Evolutionary conservation across 768 basidiomycete species (phyloP), one percentile per base, ranked within the genome.

Genomic region (Candolleomyces eurysporus): DNA sequence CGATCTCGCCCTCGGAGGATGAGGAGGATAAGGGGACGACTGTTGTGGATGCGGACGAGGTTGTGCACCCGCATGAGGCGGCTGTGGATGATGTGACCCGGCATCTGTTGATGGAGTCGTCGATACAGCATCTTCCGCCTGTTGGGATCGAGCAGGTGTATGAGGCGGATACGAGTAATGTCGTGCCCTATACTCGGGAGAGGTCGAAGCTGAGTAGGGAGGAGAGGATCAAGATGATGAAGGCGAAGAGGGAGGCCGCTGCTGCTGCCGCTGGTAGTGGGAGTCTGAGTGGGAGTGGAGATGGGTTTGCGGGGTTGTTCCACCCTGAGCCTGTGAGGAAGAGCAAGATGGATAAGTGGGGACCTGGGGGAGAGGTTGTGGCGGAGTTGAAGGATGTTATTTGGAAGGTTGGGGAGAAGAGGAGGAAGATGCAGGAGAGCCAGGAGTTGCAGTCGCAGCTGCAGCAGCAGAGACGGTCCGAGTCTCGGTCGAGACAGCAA

Each of bases 381-480:
- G 86, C 91, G 70, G 91, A 93, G 71, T 76, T 93, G 64, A 91
- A 89, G 71, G 91, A 92, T 66, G 91, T 93, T 11, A 93, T 93
- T 32, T 91, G 89, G 89, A 89, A 91, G 71, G 91, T 93, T 9
- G 83, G 90, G 36, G 89, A 92, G 73, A 79, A 80, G 67, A 78
- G 86, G 70, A 75, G 88, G 62, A 80, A 79, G 71, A 78, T 88
- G 80, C 69, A 70, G 48, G 66, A 71, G 49, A 26, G 19, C 7
- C 8, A 19, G 48, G 17, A 48, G 58, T n/a, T 26, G 58, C 30
- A 53, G 11, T 22, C 17, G 3, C 42, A 57, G 21, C 26, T 13
- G 48, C 8, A 39, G 5, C 45, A 16, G 45, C 45, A 16, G 45
- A 46, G 14, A 13, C 45, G 16, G 45, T 5, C 5, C 9, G 32